Evolutionary conservation across 805 yeast genomes (phyloP).

Genomic region (Torulaspora franciscae): DNA sequence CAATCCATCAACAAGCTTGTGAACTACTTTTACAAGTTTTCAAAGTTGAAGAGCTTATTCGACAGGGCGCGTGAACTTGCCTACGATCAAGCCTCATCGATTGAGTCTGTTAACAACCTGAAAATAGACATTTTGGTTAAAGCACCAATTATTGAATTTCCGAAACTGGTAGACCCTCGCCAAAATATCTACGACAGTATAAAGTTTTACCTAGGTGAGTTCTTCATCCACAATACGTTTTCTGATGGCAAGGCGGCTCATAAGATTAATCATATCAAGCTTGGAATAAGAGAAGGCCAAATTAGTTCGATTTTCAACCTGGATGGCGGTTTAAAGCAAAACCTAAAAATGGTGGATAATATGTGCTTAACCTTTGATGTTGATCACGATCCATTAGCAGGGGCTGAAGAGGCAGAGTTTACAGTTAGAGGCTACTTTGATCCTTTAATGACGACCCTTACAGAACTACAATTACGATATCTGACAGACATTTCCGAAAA

Average conservation of each 20-base stretch:
- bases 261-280: conserved; percentile 50
- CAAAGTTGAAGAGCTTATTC: conserved; percentile 80
- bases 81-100: conserved; percentile 67
- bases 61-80: conserved; percentile 89
- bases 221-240: conserved; percentile 64
- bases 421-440: conserved; percentile 54
- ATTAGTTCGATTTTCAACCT: conserved; percentile 59
- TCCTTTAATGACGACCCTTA: conserved; percentile 50
- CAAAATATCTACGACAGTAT: conserved; percentile 51
- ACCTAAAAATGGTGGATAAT: conserved; percentile 58
- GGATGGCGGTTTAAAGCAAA: conserved; percentile 43
- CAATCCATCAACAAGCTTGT: conserved; percentile 67
- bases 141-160: conserved; percentile 83
- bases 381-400: conserved; percentile 45
- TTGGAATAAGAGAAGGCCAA: conserved; percentile 69
- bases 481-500: conserved; percentile 52
- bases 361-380: conserved; percentile 59
- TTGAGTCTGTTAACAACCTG: conserved; percentile 49
- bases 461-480: conserved; percentile 67
- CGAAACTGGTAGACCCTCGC: conserved; percentile 46
- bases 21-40: conserved; percentile 66
- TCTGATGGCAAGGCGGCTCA: conserved; percentile 25
- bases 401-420: conserved; percentile 43
- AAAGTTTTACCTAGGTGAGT: conserved; percentile 75
- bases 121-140: conserved; percentile 65